A percentile compares a stretch with the other conserved stretches of the same genome.
Conservation (phyloP, 495 filamentous ascomycete genomes). For the Podospora pseudopauciseta region DNA sequence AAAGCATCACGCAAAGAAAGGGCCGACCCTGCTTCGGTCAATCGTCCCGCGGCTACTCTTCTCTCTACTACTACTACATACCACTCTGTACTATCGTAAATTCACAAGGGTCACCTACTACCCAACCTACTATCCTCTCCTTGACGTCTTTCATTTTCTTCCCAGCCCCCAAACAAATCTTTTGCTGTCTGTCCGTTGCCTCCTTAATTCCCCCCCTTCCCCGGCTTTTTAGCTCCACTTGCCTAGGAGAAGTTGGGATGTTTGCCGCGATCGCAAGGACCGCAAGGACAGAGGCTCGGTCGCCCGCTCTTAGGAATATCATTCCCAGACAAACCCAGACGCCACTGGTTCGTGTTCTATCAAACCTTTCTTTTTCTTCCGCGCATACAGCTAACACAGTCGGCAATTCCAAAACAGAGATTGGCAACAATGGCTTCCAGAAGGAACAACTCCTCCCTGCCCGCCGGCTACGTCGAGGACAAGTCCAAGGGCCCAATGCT, state of each 20-base stretch:
- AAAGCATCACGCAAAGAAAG: slow-evolving; percentile 9
- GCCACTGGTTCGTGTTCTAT: slow-evolving; percentile 25
- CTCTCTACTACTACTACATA: background rate
- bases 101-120: slow-evolving; percentile 7
- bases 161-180: background rate
- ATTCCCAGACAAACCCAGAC: slow-evolving; percentile 22
- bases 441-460: slow-evolving; percentile 59
- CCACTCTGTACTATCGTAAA: slow-evolving; percentile 2
- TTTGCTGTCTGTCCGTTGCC: slow-evolving; percentile 3
- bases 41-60: slow-evolving; percentile 23
- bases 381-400: background rate
- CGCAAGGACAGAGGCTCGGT: slow-evolving; percentile 34
- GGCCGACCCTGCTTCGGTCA: slow-evolving; percentile 15
- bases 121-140: background rate
- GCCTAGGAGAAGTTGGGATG: slow-evolving; percentile 24
- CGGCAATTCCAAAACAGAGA: slow-evolving; percentile 27
- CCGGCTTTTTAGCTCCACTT: slow-evolving; percentile 5
- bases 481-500: slow-evolving; percentile 87
- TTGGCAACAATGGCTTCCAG: slow-evolving; percentile 47
- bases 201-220: slow-evolving; percentile 5
- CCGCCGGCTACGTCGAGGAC: slow-evolving; percentile 84
- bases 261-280: slow-evolving; percentile 31
- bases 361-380: slow-evolving; percentile 10
- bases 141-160: background rate
- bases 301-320: slow-evolving; percentile 32